These are phyloP conservation scores for Gremmenia infestans DNA, from an alignment of 2,329 filamentous ascomycete species.

Conservation along the genomic window DNA sequence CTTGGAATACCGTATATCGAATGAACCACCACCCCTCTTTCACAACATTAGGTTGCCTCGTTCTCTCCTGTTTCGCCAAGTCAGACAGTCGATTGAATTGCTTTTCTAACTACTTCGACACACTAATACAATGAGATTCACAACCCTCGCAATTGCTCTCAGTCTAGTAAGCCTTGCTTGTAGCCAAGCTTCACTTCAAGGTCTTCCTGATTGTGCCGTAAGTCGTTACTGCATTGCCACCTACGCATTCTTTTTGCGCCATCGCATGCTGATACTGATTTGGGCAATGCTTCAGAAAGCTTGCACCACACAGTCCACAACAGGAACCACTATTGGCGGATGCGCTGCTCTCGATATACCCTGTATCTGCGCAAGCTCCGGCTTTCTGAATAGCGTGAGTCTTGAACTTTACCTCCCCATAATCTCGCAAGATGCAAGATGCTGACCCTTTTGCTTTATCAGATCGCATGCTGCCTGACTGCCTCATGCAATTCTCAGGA, in stretches of 20 bases:
- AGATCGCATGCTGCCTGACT: slow-evolving; percentile 46
- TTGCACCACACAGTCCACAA: slow-evolving; percentile 33
- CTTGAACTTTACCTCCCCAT: background rate
- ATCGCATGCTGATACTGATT: no score
- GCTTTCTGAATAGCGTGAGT: slow-evolving; percentile 37
- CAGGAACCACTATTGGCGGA: slow-evolving; percentile 37
- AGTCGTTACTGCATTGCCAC: slow-evolving; percentile 27
- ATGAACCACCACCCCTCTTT: no score
- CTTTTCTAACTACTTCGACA: no score
- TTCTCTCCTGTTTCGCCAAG: no score
- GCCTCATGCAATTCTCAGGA: slow-evolving; percentile 37
- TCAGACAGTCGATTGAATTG: no score
- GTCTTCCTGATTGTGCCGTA: slow-evolving; percentile 52
- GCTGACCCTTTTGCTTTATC: background rate
- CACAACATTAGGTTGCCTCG: no score
- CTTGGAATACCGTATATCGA: no score
- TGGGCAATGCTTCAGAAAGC: slow-evolving; percentile 21
- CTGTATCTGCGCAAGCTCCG: slow-evolving; percentile 44
- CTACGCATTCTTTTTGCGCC: no score
- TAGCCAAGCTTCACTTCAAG: slow-evolving; percentile 39
- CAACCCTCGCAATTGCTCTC: slow-evolving; percentile 39
- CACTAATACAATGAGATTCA: slow-evolving; percentile 14
- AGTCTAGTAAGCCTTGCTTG: slow-evolving; percentile 48
- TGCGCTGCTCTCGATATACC: slow-evolving; percentile 37
- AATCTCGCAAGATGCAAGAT: background rate